Evolutionary conservation across 805 yeast genomes (phyloP), one percentile per base, ranked within the genome.

Genomic region (Sungouiella thailandica): DNA sequence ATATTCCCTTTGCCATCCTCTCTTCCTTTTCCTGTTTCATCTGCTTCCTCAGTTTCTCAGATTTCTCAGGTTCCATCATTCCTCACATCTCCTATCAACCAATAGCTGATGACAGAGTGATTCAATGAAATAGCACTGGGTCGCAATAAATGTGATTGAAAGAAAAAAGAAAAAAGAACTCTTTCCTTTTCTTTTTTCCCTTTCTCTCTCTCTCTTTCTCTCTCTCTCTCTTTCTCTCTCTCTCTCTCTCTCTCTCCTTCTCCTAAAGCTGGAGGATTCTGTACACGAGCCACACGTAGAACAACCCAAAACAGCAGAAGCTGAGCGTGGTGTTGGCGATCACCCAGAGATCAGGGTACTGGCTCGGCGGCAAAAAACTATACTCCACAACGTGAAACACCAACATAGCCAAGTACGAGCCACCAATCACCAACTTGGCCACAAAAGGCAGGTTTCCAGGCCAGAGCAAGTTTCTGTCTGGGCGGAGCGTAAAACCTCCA

Each of bases 301-400:
- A 85, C 29, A 83, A 50, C 0, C 61, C 53, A 48, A 89, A 90
- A 39, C 88, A 84, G 0, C 74, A 82, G 52, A 86, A 88, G 0
- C 93, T 82, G 3, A 88, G 50, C 0, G 80, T 49, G 26, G 82
- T 77, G 50, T 93, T 93, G 3, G 77, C 72, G 16, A 90, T 68
- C 0, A 85, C 85, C 89, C 93, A 86, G 4, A 93, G 46, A 55
- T 93, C 97, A 2, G 97, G 96, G 42, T 77, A 81, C 24, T 58
- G 53, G 1, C 54, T 40, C 1, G 90, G 86, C 2, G 94, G 79
- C 1, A 41, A 46, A 7, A 70, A 37, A 15, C 57, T 46, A 23
- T 56, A 49, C 36, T 88, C 96, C 6, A 74, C 53, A 0, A 68
- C 31, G 44, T 82, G 89, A 18, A 80, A 59, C 0, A 48, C 54